Base-by-base conservation (phyloP, 441 rosid species). In the Monsonia emarginata region DNA sequence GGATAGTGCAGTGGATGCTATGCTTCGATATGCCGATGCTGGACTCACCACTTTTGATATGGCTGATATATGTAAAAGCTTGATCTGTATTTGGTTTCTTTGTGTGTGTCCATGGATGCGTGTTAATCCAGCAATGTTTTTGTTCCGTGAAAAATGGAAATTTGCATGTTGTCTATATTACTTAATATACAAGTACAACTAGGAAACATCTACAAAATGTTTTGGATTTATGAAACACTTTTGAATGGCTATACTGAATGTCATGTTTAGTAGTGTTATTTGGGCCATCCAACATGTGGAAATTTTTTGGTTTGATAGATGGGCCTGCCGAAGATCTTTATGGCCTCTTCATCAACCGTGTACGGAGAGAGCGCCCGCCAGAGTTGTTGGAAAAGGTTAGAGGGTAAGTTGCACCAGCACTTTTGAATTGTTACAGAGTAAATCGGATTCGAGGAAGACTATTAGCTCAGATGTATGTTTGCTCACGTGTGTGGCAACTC, bases 311-410 rank as follows among this genome's bases (percentile, higher is more conserved):
- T 65, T 34, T 69, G 60, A 72, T 40, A 92, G 96, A 89, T 77
- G 96, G 96, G 28, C 96, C 95, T 76, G 91, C 96, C 22, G 95
- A 92, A 73, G 98, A 92, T 83, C 90, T 92, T 66, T 92, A 86
- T 75, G 98, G 98, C 52, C 83, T 92, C 74, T 89, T 89, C 73
- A 84, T 92, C 79, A 88, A 88, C 66, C 72, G 85, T 56, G 84
- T 92, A 73, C 94, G 94, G 63, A 69, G 85, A 61, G 96, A 92
- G 36, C 85, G 94, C 4, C 85, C 90, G 2, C 89, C 89, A 0
- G 98, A 92, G 73, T 77, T 75, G 40, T 71, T 87, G 78, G 96
- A 86, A 8, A 87, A 80, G 34, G 59, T 90, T 69, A 83, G 88
- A 81, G 97, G 96, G 98, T 92, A 72, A 82, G 85, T 74, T 56